Evolutionary conservation across 2,329 filamentous ascomycete species (phyloP), one percentile per base, ranked within the genome.

Genomic region (Neofusicoccum kwambonambiense): DNA sequence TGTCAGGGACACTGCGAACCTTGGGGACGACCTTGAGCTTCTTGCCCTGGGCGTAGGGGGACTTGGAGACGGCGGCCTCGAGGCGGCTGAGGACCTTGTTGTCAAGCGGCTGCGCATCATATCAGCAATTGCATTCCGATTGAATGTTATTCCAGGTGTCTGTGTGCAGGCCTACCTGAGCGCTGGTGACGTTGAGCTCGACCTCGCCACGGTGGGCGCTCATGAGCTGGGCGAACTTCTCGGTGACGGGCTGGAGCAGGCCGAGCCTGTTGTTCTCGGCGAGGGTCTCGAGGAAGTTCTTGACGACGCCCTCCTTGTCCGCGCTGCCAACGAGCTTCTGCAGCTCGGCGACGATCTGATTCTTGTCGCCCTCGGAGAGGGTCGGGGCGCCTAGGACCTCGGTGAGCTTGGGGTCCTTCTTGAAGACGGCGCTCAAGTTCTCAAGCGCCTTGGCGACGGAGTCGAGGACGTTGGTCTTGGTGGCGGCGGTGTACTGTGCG

Each of bases 1-100:
- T 44, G 31, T 7, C 4, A 3, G 41, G 27, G 42, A 1, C 2
- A 17, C 15, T 8, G 27, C 41, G 41, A 19, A 92, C 91, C 86
- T 92, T 90, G 83, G 96, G 90, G 73, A 92, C 91, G 74, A 98
- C 90, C 90, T 97, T 98, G 81, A 98, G 88, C 86, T 96, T 98
- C 90, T 97, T 93, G 84, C 93, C 93, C 79, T 90, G 87, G 73
- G 93, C 88, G 83, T 93, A 96, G 78, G 89, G 81, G 68, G 93
- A 97, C 87, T 97, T 98, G 82, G 89, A 78, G 74, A 98, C 89
- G 73, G 93, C 93, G 71, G 83, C 82, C 86, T 99, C 93, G 72
- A 99, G 87, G 77, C 95, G 90, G 79, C 80, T 84, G 74, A 99
- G 87, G 69, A 90, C 93, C 86, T 89, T 93, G 84, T 82, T 87